These are phyloP conservation scores for Poteriospumella lacustris DNA, from an alignment of 108 stramenopile species.

Conservation along the genomic window DNA sequence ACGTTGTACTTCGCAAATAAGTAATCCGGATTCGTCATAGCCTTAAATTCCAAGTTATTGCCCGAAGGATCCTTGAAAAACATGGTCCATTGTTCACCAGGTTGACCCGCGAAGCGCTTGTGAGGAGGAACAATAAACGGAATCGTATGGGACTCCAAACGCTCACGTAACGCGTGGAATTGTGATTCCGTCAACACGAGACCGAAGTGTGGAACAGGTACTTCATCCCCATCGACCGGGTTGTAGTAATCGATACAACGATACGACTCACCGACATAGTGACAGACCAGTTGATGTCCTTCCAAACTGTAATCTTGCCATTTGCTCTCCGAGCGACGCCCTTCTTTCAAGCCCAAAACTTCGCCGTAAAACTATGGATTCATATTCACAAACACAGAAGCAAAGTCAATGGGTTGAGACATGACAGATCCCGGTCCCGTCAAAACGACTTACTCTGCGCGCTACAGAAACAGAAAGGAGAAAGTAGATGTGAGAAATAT, in stretches of 20 bases:
- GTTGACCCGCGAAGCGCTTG: constrained; percentile 69
- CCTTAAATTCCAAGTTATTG: constrained; percentile 97
- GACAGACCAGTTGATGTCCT: constrained; percentile 91
- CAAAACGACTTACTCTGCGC: no score
- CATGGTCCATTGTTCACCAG: constrained; percentile 83
- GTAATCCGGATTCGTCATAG: constrained; percentile 86
- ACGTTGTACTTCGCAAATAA: constrained; percentile 85
- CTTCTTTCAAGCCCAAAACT: neutral
- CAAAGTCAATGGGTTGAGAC: neutral
- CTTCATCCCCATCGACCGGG: constrained; percentile 97
- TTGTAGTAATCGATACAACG: constrained; percentile 88
- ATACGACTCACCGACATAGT: constrained; percentile 82
- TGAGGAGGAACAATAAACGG: constrained; percentile 89
- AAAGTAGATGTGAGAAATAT: no score
- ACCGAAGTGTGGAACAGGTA: constrained; percentile 94
- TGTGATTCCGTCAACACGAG: constrained; percentile 76
- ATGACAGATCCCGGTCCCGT: no score
- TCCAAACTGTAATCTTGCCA: constrained; percentile 93
- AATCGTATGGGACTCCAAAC: constrained; percentile 61
- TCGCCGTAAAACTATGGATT: constrained; percentile 34
- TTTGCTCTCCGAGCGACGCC: constrained; percentile 40
- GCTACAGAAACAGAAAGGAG: no score
- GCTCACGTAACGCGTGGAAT: constrained; percentile 74
- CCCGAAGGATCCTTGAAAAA: constrained; percentile 91
- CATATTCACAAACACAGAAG: neutral